Evolutionary conservation across 2,329 filamentous ascomycete species (phyloP).

Genomic region (Pyrenophora graminea): DNA sequence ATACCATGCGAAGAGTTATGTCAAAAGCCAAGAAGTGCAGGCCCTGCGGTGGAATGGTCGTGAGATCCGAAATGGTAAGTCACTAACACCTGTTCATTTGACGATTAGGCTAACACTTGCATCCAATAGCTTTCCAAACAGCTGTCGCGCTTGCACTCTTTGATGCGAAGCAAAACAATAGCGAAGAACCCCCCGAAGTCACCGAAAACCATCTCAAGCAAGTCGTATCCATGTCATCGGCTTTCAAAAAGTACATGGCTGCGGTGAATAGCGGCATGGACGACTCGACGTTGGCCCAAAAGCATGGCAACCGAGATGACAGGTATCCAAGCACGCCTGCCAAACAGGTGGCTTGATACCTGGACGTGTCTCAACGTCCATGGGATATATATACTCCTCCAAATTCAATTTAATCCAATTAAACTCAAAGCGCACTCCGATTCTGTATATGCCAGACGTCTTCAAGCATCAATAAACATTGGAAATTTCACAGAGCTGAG

Average conservation of each 20-base stretch:
- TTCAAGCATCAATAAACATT: no score
- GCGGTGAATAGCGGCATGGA: conserved; percentile 7
- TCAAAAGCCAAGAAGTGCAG: not conserved
- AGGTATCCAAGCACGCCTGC: not conserved
- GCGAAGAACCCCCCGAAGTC: not conserved
- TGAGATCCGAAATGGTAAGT: not conserved
- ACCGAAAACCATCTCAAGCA: conserved; percentile 13
- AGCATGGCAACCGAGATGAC: conserved; percentile 10
- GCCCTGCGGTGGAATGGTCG: not conserved
- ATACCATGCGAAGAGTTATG: not conserved
- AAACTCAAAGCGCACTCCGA: no score
- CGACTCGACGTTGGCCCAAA: conserved; percentile 3
- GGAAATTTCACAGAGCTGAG: no score
- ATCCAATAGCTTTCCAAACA: not conserved
- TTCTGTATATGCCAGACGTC: no score
- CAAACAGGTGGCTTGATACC: not conserved
- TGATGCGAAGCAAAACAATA: not conserved
- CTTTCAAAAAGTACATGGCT: conserved; percentile 16
- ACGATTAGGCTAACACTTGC: not conserved
- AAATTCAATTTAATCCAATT: no score
- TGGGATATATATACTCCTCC: no score
- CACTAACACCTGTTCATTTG: no score
- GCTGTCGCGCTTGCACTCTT: not conserved
- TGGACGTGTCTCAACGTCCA: no score
- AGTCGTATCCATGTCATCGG: conserved; percentile 15